Conservation (phyloP, 176 grass and related monocot genomes). For the Phoenix dactylifera region DNA sequence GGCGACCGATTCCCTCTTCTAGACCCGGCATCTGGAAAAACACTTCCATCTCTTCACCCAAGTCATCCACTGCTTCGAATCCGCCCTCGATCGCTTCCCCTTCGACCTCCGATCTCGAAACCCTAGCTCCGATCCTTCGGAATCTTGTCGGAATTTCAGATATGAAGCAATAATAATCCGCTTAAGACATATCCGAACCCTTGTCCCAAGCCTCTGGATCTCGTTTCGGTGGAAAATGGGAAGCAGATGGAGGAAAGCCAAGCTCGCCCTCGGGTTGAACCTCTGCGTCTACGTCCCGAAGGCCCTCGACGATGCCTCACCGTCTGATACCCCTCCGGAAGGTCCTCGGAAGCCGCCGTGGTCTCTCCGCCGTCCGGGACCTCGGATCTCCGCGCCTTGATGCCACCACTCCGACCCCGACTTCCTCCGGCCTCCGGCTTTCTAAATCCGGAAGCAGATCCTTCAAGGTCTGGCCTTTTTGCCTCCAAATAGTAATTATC, state of each 20-base stretch:
- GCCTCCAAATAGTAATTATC: constrained; percentile 14
- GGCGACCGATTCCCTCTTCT: too few relatives aligned
- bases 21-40: too few relatives aligned
- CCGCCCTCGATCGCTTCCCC: too few relatives aligned
- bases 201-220: too few relatives aligned
- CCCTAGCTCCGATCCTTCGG: too few relatives aligned
- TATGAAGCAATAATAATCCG: too few relatives aligned
- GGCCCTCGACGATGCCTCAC: constrained; percentile 39
- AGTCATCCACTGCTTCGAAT: too few relatives aligned
- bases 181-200: too few relatives aligned
- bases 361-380: constrained; percentile 1
- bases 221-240: constrained; percentile 24
- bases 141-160: too few relatives aligned
- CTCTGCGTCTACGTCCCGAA: constrained; percentile 78
- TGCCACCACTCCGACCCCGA: constrained; percentile 84
- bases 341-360: constrained; percentile 16
- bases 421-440: constrained; percentile 63
- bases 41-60: too few relatives aligned
- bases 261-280: constrained; percentile 77
- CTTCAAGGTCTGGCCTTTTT: constrained; percentile 39
- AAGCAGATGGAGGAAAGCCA: constrained; percentile 87
- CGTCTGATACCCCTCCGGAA: constrained; percentile 37
- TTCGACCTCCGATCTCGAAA: too few relatives aligned
- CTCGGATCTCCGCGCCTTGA: constrained; percentile 28
- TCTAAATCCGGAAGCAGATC: constrained; percentile 85